Base-by-base conservation (phyloP, 2,329 filamentous ascomycete genomes). In the Clonostachys chloroleuca region DNA sequence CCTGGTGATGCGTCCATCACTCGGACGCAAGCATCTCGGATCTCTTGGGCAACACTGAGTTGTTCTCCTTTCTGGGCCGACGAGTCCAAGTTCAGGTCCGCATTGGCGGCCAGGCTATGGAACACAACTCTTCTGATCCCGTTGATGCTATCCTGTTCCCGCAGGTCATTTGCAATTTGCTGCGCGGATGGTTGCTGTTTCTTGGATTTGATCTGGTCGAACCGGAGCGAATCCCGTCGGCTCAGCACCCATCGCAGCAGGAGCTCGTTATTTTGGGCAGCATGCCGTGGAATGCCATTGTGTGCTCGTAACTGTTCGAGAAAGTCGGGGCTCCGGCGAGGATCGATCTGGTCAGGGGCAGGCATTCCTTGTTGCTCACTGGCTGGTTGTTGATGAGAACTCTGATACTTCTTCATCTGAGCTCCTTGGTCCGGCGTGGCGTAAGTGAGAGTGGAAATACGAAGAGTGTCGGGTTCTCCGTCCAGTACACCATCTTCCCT, bases 241-340 rank as follows among this genome's bases (percentile, higher is more conserved):
- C 63, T 48, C 14, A 61, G 46, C 45, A 71, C 57, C 67, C 69
- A 72, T 39, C 61, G 58, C 12, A 71, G 50, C 12, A 71, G 55
- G 6, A 52, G 49, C 34, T 59, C 49, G 17, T 69, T 65, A 20
- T 66, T 51, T 16, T 51, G 40, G 16, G 46, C 46, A 4, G 56
- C 56, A 43, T 61, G 54, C 4, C 42, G 40, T 3, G 64, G 63
- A 9, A 68, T 61, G 33, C 61, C 63, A 33, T 67, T 67, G 37
- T 54, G 52, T 8, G 44, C 44, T 14, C 57, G 53, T 13, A 61
- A 40, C 3, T 49, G 49, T 33, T 59, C 51, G 35, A 63, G 46
- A 24, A 54, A 34, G 14, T 44, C 39, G 14, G 43, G 34, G 9
- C 44, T 44, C 14, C 45, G 40, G 8, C 34, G 14, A 2, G 24